Evolutionary conservation across 2,329 filamentous ascomycete species (phyloP), one percentile per base, ranked within the genome.

Genomic region (Biscogniauxia marginata): DNA sequence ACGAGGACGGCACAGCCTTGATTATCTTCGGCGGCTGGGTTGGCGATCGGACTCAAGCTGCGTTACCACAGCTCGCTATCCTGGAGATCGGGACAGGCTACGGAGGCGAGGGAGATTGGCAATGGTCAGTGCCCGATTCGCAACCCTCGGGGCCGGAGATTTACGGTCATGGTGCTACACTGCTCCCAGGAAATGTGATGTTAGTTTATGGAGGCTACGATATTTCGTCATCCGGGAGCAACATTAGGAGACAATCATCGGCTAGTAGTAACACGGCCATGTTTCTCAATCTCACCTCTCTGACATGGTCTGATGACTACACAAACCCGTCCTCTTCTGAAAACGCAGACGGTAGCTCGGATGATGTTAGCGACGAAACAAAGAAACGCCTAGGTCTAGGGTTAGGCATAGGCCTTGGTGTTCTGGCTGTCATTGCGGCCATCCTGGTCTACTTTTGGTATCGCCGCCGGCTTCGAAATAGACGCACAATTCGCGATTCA

Each of bases 21-120:
- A 77, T 96, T 44, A 76, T 99, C 1, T 80, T 92, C 57, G 95
- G 95, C 19, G 95, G 95, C 1, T 99, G 95, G 95, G 91, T 97
- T 4, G 93, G 93, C 3, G 86, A 96, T 66, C 79, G 89, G 0
- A 81, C 77, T 7, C 88, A 86, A 25, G 83, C 93, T 1, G 95
- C 95, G 0, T 79, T 86, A 24, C 95, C 95, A 1, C 91, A 96
- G 68, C 77, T 98, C 22, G 89, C 85, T 0, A 74, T 97, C 3
- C 76, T 98, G 3, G 79, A 90, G 56, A 79, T 97, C 55, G 90
- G 88, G 6, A 82, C 87, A 58, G 86, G 86, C 3, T 95, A 90
- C 67, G 89, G 87, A 7, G 85, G 84, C 1, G 84, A 84, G 61
- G 86, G 84, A 11, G 78, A 84, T 25, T 93, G 90, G 90, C 74